Percentiles rank a stretch among this genome's conserved stretches.
These are phyloP conservation scores for Penicillium diatomitis DNA, from an alignment of 495 filamentous ascomycete genomes.

Conservation along the genomic window DNA sequence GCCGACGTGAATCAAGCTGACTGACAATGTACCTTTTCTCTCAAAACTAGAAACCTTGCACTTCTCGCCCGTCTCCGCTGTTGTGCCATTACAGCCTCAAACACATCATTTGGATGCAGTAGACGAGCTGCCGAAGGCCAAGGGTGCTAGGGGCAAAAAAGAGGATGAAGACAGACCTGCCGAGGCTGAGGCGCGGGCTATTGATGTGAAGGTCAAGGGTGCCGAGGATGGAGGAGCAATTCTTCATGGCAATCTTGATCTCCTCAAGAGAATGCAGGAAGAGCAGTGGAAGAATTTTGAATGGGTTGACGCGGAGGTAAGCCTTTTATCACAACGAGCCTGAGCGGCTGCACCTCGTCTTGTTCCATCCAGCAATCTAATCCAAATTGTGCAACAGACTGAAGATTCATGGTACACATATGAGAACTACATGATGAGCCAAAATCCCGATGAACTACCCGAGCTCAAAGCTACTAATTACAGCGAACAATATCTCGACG, in stretches of 20 bases:
- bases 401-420: constrained; percentile 54
- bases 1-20: too few relatives aligned
- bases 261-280: constrained; percentile 52
- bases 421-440: constrained; percentile 50
- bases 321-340: background rate
- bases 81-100: constrained; percentile 66
- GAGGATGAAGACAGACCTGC: constrained; percentile 37
- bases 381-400: constrained; percentile 23
- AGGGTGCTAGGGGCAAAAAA: constrained; percentile 30
- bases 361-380: background rate
- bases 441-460: constrained; percentile 37
- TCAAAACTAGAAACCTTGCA: constrained; percentile 48
- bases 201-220: constrained; percentile 61
- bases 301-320: constrained; percentile 62
- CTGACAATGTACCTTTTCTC: too few relatives aligned
- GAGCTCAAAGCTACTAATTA: constrained; percentile 45
- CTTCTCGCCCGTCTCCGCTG: constrained; percentile 56
- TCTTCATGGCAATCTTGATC: constrained; percentile 42
- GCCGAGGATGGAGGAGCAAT: constrained; percentile 46
- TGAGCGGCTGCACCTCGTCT: too few relatives aligned
- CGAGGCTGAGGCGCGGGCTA: constrained; percentile 46
- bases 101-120: constrained; percentile 67
- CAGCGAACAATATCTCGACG: constrained; percentile 52
- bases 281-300: constrained; percentile 57
- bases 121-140: constrained; percentile 37